A percentile compares a stretch with the other conserved stretches of the same genome.
phyloP scores from a whole-genome alignment of 1,284 basidiomycete genomes.

The Meira miltonrushii region DNA sequence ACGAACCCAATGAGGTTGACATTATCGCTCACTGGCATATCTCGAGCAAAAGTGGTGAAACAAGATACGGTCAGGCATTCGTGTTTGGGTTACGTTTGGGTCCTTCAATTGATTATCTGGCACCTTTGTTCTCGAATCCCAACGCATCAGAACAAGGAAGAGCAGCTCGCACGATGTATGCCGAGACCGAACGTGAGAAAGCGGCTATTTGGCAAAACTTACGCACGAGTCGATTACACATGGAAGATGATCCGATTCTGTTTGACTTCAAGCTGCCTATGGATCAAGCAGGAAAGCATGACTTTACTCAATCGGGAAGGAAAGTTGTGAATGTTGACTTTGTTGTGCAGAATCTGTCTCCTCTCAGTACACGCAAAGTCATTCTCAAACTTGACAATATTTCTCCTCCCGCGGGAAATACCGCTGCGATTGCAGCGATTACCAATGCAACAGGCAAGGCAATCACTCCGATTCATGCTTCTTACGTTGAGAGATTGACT shows the following conservation, averaged over 20 bases:
- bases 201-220: constrained; percentile 24
- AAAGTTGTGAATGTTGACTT: constrained; percentile 2
- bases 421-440: neutral
- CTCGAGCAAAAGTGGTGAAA: neutral
- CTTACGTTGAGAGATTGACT: constrained; percentile 14
- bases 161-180: constrained; percentile 1
- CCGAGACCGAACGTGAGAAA: neutral
- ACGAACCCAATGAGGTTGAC: constrained; percentile 23
- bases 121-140: constrained; percentile 11
- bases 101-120: constrained; percentile 18
- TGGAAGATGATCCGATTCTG: constrained; percentile 21
- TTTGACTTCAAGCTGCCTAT: constrained; percentile 6
- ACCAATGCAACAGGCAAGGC: neutral
- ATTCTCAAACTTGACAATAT: constrained; percentile 11
- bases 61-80: constrained; percentile 12
- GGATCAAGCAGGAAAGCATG: neutral
- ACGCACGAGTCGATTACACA: constrained; percentile 17
- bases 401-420: neutral
- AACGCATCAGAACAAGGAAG: neutral
- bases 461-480: neutral
- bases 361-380: neutral
- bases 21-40: constrained; percentile 17
- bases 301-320: neutral
- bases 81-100: constrained; percentile 29
- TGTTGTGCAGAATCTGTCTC: constrained; percentile 14